These are phyloP conservation scores for Zygoascus sp. DNA, from an alignment of 1,139 yeast genomes.

Conservation along the genomic window DNA sequence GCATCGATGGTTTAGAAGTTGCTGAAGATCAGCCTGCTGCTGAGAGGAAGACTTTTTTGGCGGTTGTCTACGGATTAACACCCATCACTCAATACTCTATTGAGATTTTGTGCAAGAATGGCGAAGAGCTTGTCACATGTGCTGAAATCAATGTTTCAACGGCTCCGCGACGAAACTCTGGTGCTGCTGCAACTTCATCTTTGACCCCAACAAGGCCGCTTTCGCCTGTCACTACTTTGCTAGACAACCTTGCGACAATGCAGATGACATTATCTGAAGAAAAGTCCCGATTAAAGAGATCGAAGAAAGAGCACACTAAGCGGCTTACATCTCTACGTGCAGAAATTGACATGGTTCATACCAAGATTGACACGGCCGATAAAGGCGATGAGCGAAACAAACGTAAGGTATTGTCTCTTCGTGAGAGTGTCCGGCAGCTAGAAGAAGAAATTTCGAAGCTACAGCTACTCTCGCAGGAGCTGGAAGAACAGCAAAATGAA, in stretches of 20 bases:
- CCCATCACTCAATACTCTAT: slow-evolving; percentile 35
- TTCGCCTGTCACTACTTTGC: slow-evolving; percentile 36
- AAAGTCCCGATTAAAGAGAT: slow-evolving; percentile 31
- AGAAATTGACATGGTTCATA: slow-evolving; percentile 33
- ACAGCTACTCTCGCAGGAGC: slow-evolving; percentile 18
- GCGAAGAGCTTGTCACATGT: slow-evolving; percentile 13
- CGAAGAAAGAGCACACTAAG: slow-evolving; percentile 35
- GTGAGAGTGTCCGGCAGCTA: slow-evolving; percentile 32
- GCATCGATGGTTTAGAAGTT: slow-evolving; percentile 13
- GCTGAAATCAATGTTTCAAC: slow-evolving; percentile 24
- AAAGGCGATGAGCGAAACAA: slow-evolving; percentile 35
- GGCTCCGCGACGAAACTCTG: slow-evolving; percentile 17
- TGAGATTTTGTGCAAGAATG: slow-evolving; percentile 25
- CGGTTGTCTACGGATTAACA: slow-evolving; percentile 35
- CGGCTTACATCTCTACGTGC: slow-evolving; percentile 31
- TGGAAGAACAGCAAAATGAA: slow-evolving; percentile 20
- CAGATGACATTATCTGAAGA: slow-evolving; percentile 34
- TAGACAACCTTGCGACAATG: slow-evolving; percentile 36
- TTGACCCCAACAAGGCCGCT: slow-evolving; percentile 30
- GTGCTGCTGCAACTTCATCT: slow-evolving; percentile 16
- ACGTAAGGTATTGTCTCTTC: slow-evolving; percentile 32
- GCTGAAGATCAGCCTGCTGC: slow-evolving; percentile 7
- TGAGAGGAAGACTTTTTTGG: slow-evolving; percentile 18
- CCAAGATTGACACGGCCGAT: slow-evolving; percentile 33
- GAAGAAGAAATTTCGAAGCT: slow-evolving; percentile 32